A percentile compares a stretch with the other conserved stretches of the same genome.
Conservation (phyloP, 2,329 filamentous ascomycete genomes). For the Monilinia aucupariae region DNA sequence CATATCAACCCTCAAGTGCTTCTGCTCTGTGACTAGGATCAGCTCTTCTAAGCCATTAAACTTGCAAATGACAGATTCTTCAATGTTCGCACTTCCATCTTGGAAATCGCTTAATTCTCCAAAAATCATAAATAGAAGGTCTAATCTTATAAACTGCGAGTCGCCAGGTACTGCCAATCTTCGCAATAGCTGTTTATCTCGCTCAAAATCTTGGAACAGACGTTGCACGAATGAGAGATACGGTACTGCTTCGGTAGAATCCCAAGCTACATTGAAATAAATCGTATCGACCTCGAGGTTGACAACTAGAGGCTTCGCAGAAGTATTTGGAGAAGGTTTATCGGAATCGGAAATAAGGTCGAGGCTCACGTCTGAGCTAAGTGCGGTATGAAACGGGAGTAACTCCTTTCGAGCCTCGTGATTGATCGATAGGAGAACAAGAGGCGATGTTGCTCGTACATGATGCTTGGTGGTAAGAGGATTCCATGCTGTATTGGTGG, state of each 20-base stretch:
- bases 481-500: neutral
- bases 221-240: constrained; percentile 4
- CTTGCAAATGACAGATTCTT: neutral
- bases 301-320: neutral
- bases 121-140: neutral
- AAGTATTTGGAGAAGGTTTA: neutral
- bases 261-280: constrained; percentile 5
- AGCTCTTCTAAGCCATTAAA: neutral
- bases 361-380: neutral
- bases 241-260: neutral
- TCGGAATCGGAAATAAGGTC: neutral
- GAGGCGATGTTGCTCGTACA: neutral
- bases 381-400: neutral
- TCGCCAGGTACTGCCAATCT: neutral
- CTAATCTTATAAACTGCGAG: neutral
- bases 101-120: neutral
- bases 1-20: neutral
- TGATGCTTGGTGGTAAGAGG: constrained; percentile 4
- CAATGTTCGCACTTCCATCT: neutral
- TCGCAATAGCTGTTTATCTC: neutral
- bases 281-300: neutral
- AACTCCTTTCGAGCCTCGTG: neutral
- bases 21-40: neutral
- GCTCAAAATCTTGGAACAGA: neutral
- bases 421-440: neutral